phyloP scores from a whole-genome alignment of 169 alveolate species.

The Eimeria tenella region DNA sequence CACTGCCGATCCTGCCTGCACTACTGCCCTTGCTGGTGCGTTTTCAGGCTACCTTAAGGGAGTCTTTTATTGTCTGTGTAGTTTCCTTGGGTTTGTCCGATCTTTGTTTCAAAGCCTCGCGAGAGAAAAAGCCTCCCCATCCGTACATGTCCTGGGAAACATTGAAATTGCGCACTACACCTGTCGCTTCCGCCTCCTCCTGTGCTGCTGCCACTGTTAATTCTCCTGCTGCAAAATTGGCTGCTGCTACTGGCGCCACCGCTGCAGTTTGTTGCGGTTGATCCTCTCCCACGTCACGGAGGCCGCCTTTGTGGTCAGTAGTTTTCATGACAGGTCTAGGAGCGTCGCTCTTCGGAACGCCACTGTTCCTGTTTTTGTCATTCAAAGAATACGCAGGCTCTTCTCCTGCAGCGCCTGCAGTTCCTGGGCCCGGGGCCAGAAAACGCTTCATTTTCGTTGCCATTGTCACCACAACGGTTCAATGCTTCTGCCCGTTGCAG shows the following conservation, averaged over 20 bases:
- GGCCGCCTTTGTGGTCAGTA: not conserved
- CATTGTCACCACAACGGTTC: not conserved
- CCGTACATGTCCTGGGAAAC: not conserved
- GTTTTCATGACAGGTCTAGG: not conserved
- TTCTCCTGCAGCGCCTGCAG: not conserved
- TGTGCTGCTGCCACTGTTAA: not conserved
- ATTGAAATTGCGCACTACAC: not conserved
- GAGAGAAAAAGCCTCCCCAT: slow-evolving; percentile 23
- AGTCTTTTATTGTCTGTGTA: not conserved
- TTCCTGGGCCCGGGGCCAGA: not conserved
- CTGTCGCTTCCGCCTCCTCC: not conserved
- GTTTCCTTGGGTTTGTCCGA: not conserved
- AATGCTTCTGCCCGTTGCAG: not conserved
- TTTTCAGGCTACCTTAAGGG: slow-evolving; percentile 1
- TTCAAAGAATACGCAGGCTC: not conserved
- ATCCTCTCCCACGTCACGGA: not conserved
- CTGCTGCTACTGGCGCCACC: not conserved
- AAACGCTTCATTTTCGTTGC: slow-evolving; percentile 35
- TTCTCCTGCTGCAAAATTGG: not conserved
- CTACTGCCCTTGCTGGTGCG: not conserved
- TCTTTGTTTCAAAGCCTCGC: not conserved
- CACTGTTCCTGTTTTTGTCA: not conserved
- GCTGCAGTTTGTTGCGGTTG: slow-evolving; percentile 10
- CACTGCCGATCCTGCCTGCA: not conserved
- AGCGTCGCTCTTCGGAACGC: not conserved